Conservation (phyloP, 1,284 basidiomycete species). For the Mycena citricolor region DNA sequence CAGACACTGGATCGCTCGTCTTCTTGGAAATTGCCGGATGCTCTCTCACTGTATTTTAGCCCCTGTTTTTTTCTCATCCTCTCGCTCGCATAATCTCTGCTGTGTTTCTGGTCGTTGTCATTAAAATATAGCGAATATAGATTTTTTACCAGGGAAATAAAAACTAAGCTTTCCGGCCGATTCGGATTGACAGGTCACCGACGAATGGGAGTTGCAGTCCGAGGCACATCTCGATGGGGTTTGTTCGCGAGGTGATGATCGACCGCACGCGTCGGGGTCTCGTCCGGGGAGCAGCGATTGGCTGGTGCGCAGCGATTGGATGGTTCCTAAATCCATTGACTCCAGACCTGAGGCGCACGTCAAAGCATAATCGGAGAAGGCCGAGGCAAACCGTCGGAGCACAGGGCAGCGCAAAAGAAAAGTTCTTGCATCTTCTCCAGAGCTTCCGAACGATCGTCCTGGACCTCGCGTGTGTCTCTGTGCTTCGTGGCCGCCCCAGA, state of each 20-base stretch:
- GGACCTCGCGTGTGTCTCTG: too few species aligned
- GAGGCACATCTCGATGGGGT: slow-evolving; percentile 12
- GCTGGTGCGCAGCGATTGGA: too few species aligned
- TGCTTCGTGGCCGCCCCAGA: too few species aligned
- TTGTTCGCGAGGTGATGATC: slow-evolving; percentile 13
- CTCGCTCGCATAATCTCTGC: background rate
- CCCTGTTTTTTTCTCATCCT: background rate
- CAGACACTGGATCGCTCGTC: slow-evolving; percentile 7
- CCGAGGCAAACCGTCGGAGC: slow-evolving; percentile 20
- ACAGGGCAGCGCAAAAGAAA: slow-evolving; percentile 16
- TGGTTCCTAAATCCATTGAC: slow-evolving; percentile 5
- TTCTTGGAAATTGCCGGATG: slow-evolving; percentile 10
- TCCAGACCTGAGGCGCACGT: slow-evolving; percentile 20
- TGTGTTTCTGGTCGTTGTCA: background rate
- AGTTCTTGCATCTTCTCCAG: too few species aligned
- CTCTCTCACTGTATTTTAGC: slow-evolving; percentile 3
- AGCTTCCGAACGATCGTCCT: too few species aligned
- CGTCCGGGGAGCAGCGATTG: slow-evolving; percentile 13
- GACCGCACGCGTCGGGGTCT: slow-evolving; percentile 12
- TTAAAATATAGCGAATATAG: slow-evolving; percentile 7
- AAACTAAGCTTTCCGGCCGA: slow-evolving; percentile 16
- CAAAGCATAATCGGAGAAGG: slow-evolving; percentile 18
- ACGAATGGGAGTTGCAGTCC: slow-evolving; percentile 14
- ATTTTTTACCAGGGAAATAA: slow-evolving; percentile 8
- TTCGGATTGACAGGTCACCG: slow-evolving; percentile 14